Evolutionary conservation across 306 rosid species (phyloP), one percentile per base, ranked within the genome.

Genomic region (Nissolia schottii): DNA sequence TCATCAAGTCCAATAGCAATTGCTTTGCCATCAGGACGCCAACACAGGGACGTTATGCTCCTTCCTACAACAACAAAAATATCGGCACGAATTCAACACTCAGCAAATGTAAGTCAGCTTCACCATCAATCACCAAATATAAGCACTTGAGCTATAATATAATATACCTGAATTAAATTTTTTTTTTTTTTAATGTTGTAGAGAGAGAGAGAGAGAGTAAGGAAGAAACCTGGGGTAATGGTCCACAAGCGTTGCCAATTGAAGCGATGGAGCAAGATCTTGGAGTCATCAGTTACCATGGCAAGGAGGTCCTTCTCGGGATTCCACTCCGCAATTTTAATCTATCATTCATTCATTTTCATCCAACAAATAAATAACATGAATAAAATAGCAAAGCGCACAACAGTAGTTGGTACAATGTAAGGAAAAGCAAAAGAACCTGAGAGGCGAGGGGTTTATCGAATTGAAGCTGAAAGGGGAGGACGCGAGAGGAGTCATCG

Each of bases 241-340:
- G 97, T 93, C 98, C 98, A 91, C 71, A 93, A 71, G 31, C 97
- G 89, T 85, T 91, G 98, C 98, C 98, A 91, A 68, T 93, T 93
- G 81, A 93, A 93, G 50, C 98, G 98, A 82, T 93, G 98, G 14
- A 93, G 93, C 87, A 86, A 66, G 79, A 93, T 84, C 87, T 89
- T 89, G 43, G 96, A 93, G 80, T 93, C 98, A 51, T 91, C 91
- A 0, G 95, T 86, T 38, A 87, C 97, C 96, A 93, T 89, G 18
- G 98, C 98, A n/a, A 93, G 92, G 77, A 93, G 88, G 63, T 93
- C 98, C 81, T 93, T 93, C 83, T 93, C 98, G 0, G 97, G 98
- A 70, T 93, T 93, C 98, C 98, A 93, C 62, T 91, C 98, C n/a
- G 98, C 92, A 38, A 93, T 85, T 77, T 80, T 85, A 54, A 87